A percentile compares a stretch with the other conserved stretches of the same genome.
Conservation (phyloP, 805 yeast species). For the Kockiozyma suomiensis region DNA sequence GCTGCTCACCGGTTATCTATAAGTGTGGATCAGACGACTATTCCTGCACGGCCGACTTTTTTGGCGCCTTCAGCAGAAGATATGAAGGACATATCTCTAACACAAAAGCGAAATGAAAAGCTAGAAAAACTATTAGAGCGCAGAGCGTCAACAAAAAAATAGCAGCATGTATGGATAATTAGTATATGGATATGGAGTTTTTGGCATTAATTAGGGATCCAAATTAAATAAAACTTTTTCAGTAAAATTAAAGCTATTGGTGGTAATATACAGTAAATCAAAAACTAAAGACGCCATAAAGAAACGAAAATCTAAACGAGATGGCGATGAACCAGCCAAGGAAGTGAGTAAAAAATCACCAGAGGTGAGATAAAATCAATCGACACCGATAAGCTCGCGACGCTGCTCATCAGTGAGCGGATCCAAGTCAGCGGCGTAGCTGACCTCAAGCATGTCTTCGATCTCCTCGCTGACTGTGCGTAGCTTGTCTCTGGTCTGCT, state of each 20-base stretch:
- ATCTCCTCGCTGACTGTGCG: conserved; percentile 40
- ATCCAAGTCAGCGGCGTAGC: conserved; percentile 34
- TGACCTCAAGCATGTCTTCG: conserved; percentile 37
- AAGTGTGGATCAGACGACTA: neutral
- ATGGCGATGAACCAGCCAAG: neutral
- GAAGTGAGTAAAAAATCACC: neutral
- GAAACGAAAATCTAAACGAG: neutral
- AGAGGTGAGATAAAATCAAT: neutral
- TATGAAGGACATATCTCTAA: conserved; percentile 4
- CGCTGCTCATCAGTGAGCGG: conserved; percentile 29
- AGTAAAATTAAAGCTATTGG: too few relatives aligned
- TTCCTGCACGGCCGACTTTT: conserved; percentile 4
- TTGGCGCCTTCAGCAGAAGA: conserved; percentile 24
- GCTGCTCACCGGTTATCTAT: neutral
- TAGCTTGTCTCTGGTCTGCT: conserved; percentile 39
- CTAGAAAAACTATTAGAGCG: conserved; percentile 15
- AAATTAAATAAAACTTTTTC: too few relatives aligned
- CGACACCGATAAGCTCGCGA: conserved; percentile 21
- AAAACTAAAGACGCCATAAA: neutral
- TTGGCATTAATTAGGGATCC: too few relatives aligned
- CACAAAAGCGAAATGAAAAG: conserved; percentile 15
- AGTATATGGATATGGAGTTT: too few relatives aligned
- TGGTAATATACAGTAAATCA: neutral
- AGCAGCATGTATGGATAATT: neutral
- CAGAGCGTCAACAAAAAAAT: conserved; percentile 2